These are phyloP conservation scores for Calonectria honghensis DNA, from an alignment of 2,329 filamentous ascomycete species.

Conservation along the genomic window DNA sequence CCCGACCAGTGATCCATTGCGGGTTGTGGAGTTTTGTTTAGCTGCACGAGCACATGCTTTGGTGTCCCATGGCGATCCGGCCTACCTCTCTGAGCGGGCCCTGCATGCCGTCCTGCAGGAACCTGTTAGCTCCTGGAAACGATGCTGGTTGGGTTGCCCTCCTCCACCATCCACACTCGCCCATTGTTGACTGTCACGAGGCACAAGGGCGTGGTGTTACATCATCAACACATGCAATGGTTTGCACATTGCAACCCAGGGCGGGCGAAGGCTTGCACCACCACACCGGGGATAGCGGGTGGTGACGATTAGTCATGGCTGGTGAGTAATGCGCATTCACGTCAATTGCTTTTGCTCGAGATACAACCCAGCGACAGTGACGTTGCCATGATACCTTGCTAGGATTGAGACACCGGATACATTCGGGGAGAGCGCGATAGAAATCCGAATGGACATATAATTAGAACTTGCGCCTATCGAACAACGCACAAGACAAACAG, in stretches of 20 bases:
- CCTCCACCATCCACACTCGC: constrained; percentile 7
- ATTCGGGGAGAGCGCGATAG: constrained; percentile 15
- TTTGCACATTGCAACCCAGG: constrained; percentile 22
- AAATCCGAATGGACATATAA: constrained; percentile 30
- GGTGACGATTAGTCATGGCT: constrained; percentile 8
- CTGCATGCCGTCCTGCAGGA: constrained; percentile 28
- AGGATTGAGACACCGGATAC: constrained; percentile 18
- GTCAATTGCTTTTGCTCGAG: constrained; percentile 17
- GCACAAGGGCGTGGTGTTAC: constrained; percentile 1
- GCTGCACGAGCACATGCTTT: constrained; percentile 17
- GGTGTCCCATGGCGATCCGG: constrained; percentile 17
- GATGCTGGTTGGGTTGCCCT: constrained; percentile 19
- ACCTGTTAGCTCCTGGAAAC: constrained; percentile 23
- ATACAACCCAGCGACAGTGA: constrained; percentile 30
- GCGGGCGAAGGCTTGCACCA: constrained; percentile 18
- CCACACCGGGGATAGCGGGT: constrained; percentile 4
- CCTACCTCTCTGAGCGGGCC: constrained; percentile 18
- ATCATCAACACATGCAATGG: constrained; percentile 20
- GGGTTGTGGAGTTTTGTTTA: constrained; percentile 17
- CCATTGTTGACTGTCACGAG: constrained; percentile 2
- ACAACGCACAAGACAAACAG: constrained; percentile 27
- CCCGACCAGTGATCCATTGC: constrained; percentile 15
- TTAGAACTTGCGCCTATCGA: constrained; percentile 32
- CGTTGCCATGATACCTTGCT: constrained; percentile 18
- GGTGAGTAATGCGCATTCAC: neutral